Conservation (phyloP, 2,329 filamentous ascomycete genomes). For the Stromatinia cepivora region DNA sequence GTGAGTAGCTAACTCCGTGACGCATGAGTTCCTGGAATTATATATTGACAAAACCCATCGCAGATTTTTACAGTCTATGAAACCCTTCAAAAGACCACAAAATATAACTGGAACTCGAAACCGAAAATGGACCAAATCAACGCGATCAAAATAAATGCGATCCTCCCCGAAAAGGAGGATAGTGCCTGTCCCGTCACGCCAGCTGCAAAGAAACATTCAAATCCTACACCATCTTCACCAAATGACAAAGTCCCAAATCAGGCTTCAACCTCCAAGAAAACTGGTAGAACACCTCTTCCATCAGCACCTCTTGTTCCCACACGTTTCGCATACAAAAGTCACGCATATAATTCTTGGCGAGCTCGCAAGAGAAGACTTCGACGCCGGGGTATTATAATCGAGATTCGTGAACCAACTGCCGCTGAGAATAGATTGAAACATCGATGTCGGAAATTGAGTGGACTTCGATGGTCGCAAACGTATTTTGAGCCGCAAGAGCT, state of each 20-base stretch:
- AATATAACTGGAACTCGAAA: not conserved
- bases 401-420: not conserved
- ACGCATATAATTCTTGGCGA: not conserved
- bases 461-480: not conserved
- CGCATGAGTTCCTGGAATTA: no score
- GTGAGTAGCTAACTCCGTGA: no score
- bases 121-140: not conserved
- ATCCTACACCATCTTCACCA: not conserved
- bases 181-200: no score
- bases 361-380: not conserved
- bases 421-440: not conserved
- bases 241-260: not conserved
- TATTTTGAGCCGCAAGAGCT: not conserved
- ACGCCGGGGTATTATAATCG: not conserved
- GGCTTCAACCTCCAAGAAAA: no score
- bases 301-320: not conserved
- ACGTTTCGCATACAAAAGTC: not conserved
- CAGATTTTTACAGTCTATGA: no score
- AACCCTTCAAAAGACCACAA: not conserved
- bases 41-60: not conserved
- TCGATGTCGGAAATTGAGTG: not conserved
- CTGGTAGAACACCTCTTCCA: not conserved
- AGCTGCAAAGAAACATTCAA: not conserved
- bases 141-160: not conserved
- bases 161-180: not conserved